Percentiles rank a stretch among this genome's conserved stretches.
Evolutionary conservation across 2,329 filamentous ascomycete genomes (phyloP).

Genomic region (Clonostachys chloroleuca): DNA sequence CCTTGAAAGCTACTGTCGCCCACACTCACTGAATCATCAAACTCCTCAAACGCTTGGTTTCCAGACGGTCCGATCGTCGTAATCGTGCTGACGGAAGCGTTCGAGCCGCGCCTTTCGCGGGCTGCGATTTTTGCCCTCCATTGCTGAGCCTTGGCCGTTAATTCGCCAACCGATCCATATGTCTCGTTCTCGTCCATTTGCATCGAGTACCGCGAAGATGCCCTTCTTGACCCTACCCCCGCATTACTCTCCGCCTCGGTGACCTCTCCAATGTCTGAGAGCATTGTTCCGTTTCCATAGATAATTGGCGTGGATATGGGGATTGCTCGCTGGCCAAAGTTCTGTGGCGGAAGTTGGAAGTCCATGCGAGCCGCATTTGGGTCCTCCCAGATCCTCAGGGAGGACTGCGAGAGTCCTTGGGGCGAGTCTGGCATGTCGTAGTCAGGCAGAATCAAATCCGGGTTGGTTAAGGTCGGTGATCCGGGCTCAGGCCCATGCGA

Average conservation of each 20-base stretch:
- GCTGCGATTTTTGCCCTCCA: conserved; percentile 13
- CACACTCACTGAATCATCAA: conserved; percentile 58
- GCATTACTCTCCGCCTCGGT: conserved; percentile 47
- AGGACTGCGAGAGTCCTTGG: conserved; percentile 44
- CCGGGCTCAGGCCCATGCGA: conserved; percentile 42
- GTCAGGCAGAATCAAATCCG: conserved; percentile 89
- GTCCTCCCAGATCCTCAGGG: conserved; percentile 48
- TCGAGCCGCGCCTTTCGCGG: conserved; percentile 46
- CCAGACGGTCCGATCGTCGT: conserved; percentile 36
- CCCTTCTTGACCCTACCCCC: conserved; percentile 30
- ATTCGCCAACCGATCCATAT: conserved; percentile 10
- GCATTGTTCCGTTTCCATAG: conserved; percentile 65
- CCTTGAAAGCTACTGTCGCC: conserved; percentile 64
- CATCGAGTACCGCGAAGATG: conserved; percentile 25
- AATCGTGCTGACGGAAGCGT: conserved; percentile 58
- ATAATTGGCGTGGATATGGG: conserved; percentile 60
- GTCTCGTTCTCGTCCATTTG: conserved; percentile 22
- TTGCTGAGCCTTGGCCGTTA: conserved; percentile 34
- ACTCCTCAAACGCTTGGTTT: conserved; percentile 45
- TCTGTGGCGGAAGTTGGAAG: conserved; percentile 35
- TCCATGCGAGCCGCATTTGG: conserved; percentile 26
- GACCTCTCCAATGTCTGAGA: conserved; percentile 60
- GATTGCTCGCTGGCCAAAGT: conserved; percentile 36
- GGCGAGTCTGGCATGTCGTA: conserved; percentile 55
- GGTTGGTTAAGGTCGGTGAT: conserved; percentile 86